Conservation (phyloP, 139 green algal genomes). For the Picochlorum sp. region DNA sequence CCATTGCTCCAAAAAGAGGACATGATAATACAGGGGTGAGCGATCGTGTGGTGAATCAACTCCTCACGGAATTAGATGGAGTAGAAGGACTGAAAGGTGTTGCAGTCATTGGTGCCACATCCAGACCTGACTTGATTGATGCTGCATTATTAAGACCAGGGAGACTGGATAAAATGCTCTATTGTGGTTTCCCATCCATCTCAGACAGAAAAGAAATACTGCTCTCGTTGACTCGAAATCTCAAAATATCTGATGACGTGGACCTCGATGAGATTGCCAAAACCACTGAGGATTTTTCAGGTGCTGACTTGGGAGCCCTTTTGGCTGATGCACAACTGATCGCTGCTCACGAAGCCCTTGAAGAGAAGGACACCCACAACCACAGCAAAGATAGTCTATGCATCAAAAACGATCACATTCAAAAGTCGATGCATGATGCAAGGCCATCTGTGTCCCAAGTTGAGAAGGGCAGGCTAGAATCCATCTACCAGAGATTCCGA, state of each 20-base stretch:
- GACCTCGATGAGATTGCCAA: constrained; percentile 35
- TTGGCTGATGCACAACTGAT: constrained; percentile 73
- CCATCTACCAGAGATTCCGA: constrained; percentile 52
- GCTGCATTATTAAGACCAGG: constrained; percentile 86
- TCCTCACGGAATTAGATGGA: constrained; percentile 97
- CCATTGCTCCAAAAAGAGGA: constrained; percentile 85
- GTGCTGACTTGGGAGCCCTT: constrained; percentile 69
- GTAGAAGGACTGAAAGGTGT: constrained; percentile 85
- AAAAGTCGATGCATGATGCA: constrained; percentile 31
- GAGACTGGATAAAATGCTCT: constrained; percentile 58
- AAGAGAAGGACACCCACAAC: constrained; percentile 10
- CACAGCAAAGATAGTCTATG: neutral
- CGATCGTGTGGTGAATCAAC: constrained; percentile 92
- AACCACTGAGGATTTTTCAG: constrained; percentile 13
- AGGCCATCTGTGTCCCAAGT: constrained; percentile 47
- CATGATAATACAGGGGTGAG: constrained; percentile 91
- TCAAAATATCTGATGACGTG: constrained; percentile 39
- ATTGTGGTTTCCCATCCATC: constrained; percentile 46
- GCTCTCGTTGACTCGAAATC: constrained; percentile 32
- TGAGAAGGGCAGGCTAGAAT: constrained; percentile 45
- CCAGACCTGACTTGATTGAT: constrained; percentile 82
- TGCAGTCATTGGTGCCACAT: constrained; percentile 86
- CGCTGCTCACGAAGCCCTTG: constrained; percentile 62
- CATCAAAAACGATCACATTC: constrained; percentile 37
- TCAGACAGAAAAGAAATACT: constrained; percentile 39